Evolutionary conservation across 352 stramenopile species (phyloP).

Genomic region (Pythium insidiosum): DNA sequence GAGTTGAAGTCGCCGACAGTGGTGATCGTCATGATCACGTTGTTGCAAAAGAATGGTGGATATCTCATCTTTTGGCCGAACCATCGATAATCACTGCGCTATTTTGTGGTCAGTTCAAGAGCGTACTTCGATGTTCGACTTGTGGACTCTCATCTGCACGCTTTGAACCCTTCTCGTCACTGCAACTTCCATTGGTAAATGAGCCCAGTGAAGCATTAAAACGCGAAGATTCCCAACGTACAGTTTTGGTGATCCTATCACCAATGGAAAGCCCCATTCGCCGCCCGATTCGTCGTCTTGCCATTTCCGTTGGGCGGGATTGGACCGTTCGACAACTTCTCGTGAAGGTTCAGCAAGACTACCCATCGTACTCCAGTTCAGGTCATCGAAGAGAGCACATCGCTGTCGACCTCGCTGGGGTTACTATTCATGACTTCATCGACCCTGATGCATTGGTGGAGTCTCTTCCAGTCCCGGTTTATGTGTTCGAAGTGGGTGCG

Average conservation of each 20-base stretch:
- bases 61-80: slow-evolving; percentile 91
- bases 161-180: slow-evolving; percentile 86
- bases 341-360: slow-evolving; percentile 18
- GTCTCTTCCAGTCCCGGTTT: slow-evolving; percentile 16
- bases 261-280: slow-evolving; percentile 15
- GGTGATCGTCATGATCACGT: slow-evolving; percentile 90
- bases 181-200: slow-evolving; percentile 47
- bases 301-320: slow-evolving; percentile 8
- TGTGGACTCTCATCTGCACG: slow-evolving; percentile 82
- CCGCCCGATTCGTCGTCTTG: slow-evolving; percentile 12
- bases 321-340: slow-evolving; percentile 37
- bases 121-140: slow-evolving; percentile 77
- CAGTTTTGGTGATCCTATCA: slow-evolving; percentile 29
- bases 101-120: slow-evolving; percentile 97
- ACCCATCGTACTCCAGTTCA: slow-evolving; percentile 7
- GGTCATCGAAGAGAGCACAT: slow-evolving; percentile 11
- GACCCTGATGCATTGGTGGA: slow-evolving; percentile 23
- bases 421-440: slow-evolving; percentile 20
- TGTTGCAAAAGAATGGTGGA: slow-evolving; percentile 96
- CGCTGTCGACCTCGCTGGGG: slow-evolving; percentile 15
- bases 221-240: slow-evolving; percentile 1
- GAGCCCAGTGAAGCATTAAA: slow-evolving; percentile 7
- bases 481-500: slow-evolving; percentile 30
- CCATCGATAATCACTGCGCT: slow-evolving; percentile 93
- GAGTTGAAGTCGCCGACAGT: slow-evolving; percentile 89